Conservation (phyloP, 2,329 filamentous ascomycete genomes). For the Botrytis fragariae region DNA sequence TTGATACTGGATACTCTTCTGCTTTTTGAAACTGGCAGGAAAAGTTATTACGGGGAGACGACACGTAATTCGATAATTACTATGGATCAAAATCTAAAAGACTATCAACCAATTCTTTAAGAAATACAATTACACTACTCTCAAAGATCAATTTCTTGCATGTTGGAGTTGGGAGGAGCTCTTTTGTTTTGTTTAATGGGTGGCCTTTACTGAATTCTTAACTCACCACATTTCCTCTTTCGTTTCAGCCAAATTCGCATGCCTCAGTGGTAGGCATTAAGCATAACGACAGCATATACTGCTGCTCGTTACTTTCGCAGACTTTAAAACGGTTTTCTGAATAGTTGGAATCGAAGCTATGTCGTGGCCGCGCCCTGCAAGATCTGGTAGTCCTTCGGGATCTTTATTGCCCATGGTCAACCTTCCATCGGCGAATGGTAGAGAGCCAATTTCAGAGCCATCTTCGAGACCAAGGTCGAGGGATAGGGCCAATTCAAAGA, state of each 20-base stretch:
- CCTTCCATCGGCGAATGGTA: slow-evolving; percentile 30
- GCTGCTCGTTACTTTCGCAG: slow-evolving; percentile 33
- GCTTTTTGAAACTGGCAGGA: background rate
- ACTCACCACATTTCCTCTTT: slow-evolving; percentile 7
- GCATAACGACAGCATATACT: slow-evolving; percentile 36
- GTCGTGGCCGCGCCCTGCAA: slow-evolving; percentile 37
- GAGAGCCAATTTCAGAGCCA: slow-evolving; percentile 29
- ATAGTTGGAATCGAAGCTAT: slow-evolving; percentile 27
- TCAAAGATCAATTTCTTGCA: slow-evolving; percentile 2
- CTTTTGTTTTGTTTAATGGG: background rate
- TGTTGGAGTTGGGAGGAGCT: slow-evolving; percentile 14
- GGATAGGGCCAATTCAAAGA: slow-evolving; percentile 31
- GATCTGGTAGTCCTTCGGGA: slow-evolving; percentile 34
- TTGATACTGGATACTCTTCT: background rate
- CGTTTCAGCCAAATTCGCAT: slow-evolving; percentile 29
- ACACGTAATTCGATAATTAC: slow-evolving; percentile 15
- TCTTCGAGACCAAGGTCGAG: slow-evolving; percentile 29
- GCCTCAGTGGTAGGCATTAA: slow-evolving; percentile 35
- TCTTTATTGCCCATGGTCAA: slow-evolving; percentile 35
- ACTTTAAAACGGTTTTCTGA: background rate
- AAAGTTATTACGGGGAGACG: background rate
- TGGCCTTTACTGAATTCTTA: background rate
- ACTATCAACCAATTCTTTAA: background rate
- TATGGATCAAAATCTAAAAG: slow-evolving; percentile 9
- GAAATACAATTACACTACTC: background rate